Evolutionary conservation across 208 protist species (phyloP), one percentile per base, ranked within the genome.

Genomic region (Acanthamoeba royreba): DNA sequence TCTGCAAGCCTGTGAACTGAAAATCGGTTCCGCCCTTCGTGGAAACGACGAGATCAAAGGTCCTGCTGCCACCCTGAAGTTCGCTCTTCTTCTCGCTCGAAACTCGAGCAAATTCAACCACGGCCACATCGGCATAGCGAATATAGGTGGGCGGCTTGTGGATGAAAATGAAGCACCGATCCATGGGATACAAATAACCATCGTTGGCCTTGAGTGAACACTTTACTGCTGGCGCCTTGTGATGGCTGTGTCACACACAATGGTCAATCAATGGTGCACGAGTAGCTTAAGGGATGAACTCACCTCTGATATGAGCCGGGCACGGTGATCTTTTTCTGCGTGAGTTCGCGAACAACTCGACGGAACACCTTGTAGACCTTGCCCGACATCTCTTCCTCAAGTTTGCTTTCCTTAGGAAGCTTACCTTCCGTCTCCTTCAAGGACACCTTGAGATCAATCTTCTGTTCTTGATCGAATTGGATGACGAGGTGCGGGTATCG

Each of bases 61-160:
- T 95, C 40, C 90, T 42, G 33, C 52, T 93, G 33, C 74, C 35
- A 19, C 52, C 83, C 40, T 43, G 83, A 28, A 46, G 31, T n/a
- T 47, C 81, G 38, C 58, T 85, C 43, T 83, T 63, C 63, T 61
- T 63, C 81, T n/a, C 43, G 61, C 33, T 88, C 31, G 47, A 33
- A 33, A 96, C 58, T 47, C 94, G 83, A 33, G 94, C 42, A 45
- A 96, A 96, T 43, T 96, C 95, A n/a, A 96, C 92, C 2, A 85
- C 55, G 28, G 40, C 42, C 31, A 96, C 94, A 28, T 96, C 94
- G 31, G 92, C 53, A 58, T 87, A 95, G 22, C 91, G 58, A 31
- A 97, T 94, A 28, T 94, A 94, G 22, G 93, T 96, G 35, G 95
- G 94, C 55, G 96, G 96, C 93, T 97, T 97, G 91, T 97, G 88